phyloP scores from a whole-genome alignment of 441 rosid genomes.

The Capsella rubella region DNA sequence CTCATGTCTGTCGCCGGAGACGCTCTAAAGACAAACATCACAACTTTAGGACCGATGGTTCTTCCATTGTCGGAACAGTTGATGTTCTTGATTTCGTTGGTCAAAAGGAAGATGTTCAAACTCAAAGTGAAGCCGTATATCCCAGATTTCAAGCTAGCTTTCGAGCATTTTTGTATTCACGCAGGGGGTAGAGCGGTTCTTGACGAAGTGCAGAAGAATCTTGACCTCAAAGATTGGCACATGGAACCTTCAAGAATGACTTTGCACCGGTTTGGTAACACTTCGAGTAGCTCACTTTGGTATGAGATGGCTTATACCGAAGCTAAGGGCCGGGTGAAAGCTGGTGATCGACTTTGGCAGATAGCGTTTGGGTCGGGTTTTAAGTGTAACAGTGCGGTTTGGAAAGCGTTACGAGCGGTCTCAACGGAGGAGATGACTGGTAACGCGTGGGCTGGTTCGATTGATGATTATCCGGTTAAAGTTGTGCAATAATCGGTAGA shows the following conservation, averaged over 20 bases:
- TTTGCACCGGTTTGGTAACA: slow-evolving; percentile 84
- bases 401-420: slow-evolving; percentile 67
- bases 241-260: slow-evolving; percentile 98
- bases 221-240: slow-evolving; percentile 85
- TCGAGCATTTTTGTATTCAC: slow-evolving; percentile 92
- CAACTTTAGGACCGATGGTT: slow-evolving; percentile 87
- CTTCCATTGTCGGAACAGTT: slow-evolving; percentile 84
- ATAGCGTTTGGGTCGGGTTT: slow-evolving; percentile 96
- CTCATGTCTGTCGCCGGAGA: slow-evolving; percentile 90
- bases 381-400: slow-evolving; percentile 91
- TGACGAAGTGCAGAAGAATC: slow-evolving; percentile 83
- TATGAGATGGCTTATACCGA: slow-evolving; percentile 89
- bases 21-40: slow-evolving; percentile 83
- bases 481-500: slow-evolving; percentile 41
- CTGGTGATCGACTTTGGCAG: slow-evolving; percentile 92
- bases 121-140: slow-evolving; percentile 83
- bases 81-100: slow-evolving; percentile 70
- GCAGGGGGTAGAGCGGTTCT: slow-evolving; percentile 96
- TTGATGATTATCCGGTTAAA: slow-evolving; percentile 67
- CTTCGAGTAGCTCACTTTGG: slow-evolving; percentile 97
- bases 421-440: slow-evolving; percentile 50
- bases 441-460: slow-evolving; percentile 72
- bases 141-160: slow-evolving; percentile 88
- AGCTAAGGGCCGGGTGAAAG: slow-evolving; percentile 76
- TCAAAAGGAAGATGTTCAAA: slow-evolving; percentile 69